phyloP scores from a whole-genome alignment of 2,329 filamentous ascomycete genomes.

The Emericellopsis cladophorae region DNA sequence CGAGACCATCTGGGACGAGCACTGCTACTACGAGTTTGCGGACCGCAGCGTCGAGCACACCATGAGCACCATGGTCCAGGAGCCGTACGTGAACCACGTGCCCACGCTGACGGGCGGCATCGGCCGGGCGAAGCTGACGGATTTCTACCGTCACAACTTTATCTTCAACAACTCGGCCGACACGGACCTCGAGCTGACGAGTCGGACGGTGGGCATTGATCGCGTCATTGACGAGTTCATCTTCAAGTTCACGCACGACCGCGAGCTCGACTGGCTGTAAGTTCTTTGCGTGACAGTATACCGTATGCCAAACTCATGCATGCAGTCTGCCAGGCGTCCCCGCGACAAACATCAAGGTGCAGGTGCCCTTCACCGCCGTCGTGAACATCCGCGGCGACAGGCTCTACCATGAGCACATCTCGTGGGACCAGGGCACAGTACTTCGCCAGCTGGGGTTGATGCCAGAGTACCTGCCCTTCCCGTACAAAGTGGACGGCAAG shows the following conservation, averaged over 20 bases:
- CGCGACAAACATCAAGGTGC: constrained; percentile 36
- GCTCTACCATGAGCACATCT: constrained; percentile 53
- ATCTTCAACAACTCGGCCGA: constrained; percentile 62
- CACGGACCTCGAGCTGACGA: constrained; percentile 54
- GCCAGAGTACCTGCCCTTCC: constrained; percentile 47
- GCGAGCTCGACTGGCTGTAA: constrained; percentile 57
- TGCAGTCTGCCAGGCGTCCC: constrained; percentile 37
- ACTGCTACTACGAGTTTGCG: constrained; percentile 56
- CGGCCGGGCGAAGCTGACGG: constrained; percentile 46
- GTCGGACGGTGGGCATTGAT: constrained; percentile 59
- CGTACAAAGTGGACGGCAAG: constrained; percentile 31
- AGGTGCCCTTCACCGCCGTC: constrained; percentile 48
- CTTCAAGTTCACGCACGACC: constrained; percentile 49
- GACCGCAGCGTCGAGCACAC: constrained; percentile 55
- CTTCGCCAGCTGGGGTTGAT: constrained; percentile 44
- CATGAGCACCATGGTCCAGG: constrained; percentile 70
- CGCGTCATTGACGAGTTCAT: constrained; percentile 62
- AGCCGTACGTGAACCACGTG: constrained; percentile 70
- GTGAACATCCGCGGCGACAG: constrained; percentile 52
- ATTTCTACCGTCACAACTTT: constrained; percentile 64
- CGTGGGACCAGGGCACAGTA: constrained; percentile 54
- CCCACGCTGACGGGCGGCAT: constrained; percentile 61
- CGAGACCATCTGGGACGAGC: constrained; percentile 65
- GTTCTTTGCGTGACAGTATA: constrained; percentile 11
- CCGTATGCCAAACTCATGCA: neutral